phyloP scores from a whole-genome alignment of 495 filamentous ascomycete genomes.

The Talaromyces trachyspermus region DNA sequence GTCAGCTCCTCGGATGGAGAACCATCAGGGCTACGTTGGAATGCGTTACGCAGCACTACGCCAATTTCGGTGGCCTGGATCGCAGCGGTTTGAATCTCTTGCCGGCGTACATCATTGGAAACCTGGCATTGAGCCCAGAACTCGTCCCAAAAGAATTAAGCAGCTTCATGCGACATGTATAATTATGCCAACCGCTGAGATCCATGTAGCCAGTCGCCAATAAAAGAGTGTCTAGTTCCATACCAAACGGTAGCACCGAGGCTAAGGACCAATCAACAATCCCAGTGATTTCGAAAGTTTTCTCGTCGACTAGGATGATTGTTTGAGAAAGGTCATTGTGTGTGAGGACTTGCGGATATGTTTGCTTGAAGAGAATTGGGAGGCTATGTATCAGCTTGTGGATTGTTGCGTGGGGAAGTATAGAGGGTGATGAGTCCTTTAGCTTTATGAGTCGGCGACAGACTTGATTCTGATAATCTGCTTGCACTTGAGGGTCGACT shows the following conservation, averaged over 20 bases:
- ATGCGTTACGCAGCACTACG: slow-evolving; percentile 17
- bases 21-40: slow-evolving; percentile 20
- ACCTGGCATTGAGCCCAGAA: slow-evolving; percentile 15
- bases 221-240: slow-evolving; percentile 22
- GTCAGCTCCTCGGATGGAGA: slow-evolving; percentile 16
- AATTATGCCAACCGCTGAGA: slow-evolving; percentile 19
- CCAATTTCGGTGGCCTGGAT: slow-evolving; percentile 14
- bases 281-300: slow-evolving; percentile 26
- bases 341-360: slow-evolving; percentile 25
- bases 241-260: slow-evolving; percentile 21
- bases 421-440: slow-evolving; percentile 8
- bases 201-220: slow-evolving; percentile 21
- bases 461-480: neutral
- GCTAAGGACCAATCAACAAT: slow-evolving; percentile 29
- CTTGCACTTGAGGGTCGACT: slow-evolving; percentile 9
- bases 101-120: slow-evolving; percentile 12
- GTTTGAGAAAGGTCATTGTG: slow-evolving; percentile 23
- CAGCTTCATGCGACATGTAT: slow-evolving; percentile 13
- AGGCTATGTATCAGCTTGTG: slow-evolving; percentile 16
- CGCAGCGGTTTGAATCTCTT: slow-evolving; percentile 9
- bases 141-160: slow-evolving; percentile 20
- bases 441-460: neutral
- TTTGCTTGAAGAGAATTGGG: slow-evolving; percentile 16
- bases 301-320: slow-evolving; percentile 23
- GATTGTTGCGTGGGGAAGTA: slow-evolving; percentile 11